Base-by-base conservation (phyloP, 2,329 filamentous ascomycete species). In the Fusarium sp. region DNA sequence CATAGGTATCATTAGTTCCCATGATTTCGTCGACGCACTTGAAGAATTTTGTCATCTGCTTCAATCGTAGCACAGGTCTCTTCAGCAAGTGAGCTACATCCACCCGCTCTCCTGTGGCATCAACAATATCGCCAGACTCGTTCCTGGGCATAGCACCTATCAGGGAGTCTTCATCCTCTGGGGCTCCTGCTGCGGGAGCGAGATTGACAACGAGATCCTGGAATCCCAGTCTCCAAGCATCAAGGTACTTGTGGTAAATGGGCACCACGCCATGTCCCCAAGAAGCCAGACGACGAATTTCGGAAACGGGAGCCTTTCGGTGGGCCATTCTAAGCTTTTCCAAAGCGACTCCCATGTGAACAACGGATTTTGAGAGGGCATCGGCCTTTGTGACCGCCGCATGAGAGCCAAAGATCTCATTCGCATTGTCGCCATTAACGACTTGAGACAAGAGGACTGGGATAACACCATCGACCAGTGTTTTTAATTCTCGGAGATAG, bases 21-120 rank as follows among this genome's bases (percentile, higher is more conserved):
- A 82, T 77, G 13, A 89, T 81, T 16, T 86, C 83, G 73, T 90
- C 87, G 54, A 91, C 87, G 66, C 89, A 88, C 80, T 92, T 94
- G 75, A 97, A 89, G 39, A 94, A 91, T 79, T 95, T 97, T 44
- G 91, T 86, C 66, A 99, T 89, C 79, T 95, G 93, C 79, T 97
- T 98, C 65, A 98, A 84, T 48, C 96, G 89, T 23, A 97, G 90
- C 43, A 99, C 82, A 1, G 96, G 96, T 57, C 95, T 87, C 81
- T 97, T 98, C 55, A 99, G 85, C 47, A 99, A 86, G 80, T 96
- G 97, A 8, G 95, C 95, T 50, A 99, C 96, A 78, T 98, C 96
- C 9, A 98, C 94, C 54, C 94, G 90, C 78, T 98, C 94, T 12
- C 95, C 96, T 68, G 95, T 88, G 36, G 89, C 89, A 71, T 94